Evolutionary conservation across 202 grass and related monocot genomes (phyloP), one percentile per base, ranked within the genome.

Genomic region (Schoenoplectus tabernaemontani): DNA sequence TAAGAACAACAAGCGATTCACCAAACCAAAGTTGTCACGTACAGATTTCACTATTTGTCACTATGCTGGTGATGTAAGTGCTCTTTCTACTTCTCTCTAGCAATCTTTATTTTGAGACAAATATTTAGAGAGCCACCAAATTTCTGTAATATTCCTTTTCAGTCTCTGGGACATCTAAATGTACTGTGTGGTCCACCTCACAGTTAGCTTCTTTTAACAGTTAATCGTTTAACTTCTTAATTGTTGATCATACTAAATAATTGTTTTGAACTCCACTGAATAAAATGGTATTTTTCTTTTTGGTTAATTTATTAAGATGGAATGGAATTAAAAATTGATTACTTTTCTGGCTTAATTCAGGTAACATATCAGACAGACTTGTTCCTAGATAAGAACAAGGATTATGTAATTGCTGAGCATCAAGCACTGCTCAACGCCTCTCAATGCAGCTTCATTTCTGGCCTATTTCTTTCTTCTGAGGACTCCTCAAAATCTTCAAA

Each of bases 321-420:
- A 32, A 36, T 5, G 34, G 2, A 54, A 28, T 36, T 54, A 54
- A 53, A 54, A 54, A 34, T 54, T 54, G 7, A 54, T 53, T 7
- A 37, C 8, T 36, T 76, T 11, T 53, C 71, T 56, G 28, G 28
- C 28, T 76, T 76, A 56, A 54, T 76, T 76, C 71, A 98, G 95
- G 95, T 98, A 30, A 95, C 89, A 24, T 98, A 98, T 86, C 95
- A 95, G 88, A 92, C 95, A 11, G 85, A 95, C n/a, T 84, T 92
- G 60, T 98, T 95, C 84, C 80, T 98, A 65, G 91, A 98, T 46
- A 98, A 98, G 86, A 98, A 98, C 76, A 98, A 95, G 86, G 95
- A 98, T 90, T 98, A 98, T 79, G 91, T 98, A 67, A 83, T 98
- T 86, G 91, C 90, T 81, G 95, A 98, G 81, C 95, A 98, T 86